Evolutionary conservation across 1,284 basidiomycete genomes (phyloP).

Genomic region (Cryptococcus jaspeensis): DNA sequence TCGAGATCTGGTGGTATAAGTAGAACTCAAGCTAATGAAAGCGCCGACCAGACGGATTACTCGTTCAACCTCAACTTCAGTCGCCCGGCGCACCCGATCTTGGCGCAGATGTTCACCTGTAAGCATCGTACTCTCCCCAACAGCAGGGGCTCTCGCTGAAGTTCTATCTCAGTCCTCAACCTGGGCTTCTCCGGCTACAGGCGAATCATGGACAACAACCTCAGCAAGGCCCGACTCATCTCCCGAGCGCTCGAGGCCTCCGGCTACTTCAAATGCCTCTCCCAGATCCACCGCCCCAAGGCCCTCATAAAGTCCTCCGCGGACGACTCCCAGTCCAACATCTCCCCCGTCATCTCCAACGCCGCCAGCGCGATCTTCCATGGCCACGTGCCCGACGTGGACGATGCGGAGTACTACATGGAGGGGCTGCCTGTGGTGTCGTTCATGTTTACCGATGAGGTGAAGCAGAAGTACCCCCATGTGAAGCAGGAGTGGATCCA

Average conservation of each 20-base stretch:
- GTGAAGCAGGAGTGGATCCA: constrained; percentile 89
- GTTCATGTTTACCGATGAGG: constrained; percentile 82
- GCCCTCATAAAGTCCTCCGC: neutral
- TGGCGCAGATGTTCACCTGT: constrained; percentile 87
- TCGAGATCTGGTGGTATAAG: neutral
- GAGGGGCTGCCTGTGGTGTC: constrained; percentile 82
- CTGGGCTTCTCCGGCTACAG: constrained; percentile 77
- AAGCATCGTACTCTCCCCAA: constrained; percentile 2
- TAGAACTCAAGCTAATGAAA: neutral
- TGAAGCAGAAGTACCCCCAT: constrained; percentile 67
- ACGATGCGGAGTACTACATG: constrained; percentile 37
- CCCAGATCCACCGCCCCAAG: constrained; percentile 52
- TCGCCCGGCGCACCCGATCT: constrained; percentile 73
- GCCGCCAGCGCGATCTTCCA: constrained; percentile 24
- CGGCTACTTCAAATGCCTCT: constrained; percentile 65
- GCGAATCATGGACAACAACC: constrained; percentile 64
- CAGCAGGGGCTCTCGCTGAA: neutral
- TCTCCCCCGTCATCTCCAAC: constrained; percentile 15
- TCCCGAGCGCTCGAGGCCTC: constrained; percentile 81
- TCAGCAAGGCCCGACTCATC: constrained; percentile 80
- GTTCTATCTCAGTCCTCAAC: constrained; percentile 58
- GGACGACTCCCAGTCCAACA: constrained; percentile 5
- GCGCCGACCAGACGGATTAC: constrained; percentile 55
- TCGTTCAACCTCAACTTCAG: constrained; percentile 94
- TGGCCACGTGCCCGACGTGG: constrained; percentile 20